Base-by-base conservation (phyloP, 768 basidiomycete genomes). In the Nidula microcarpa region DNA sequence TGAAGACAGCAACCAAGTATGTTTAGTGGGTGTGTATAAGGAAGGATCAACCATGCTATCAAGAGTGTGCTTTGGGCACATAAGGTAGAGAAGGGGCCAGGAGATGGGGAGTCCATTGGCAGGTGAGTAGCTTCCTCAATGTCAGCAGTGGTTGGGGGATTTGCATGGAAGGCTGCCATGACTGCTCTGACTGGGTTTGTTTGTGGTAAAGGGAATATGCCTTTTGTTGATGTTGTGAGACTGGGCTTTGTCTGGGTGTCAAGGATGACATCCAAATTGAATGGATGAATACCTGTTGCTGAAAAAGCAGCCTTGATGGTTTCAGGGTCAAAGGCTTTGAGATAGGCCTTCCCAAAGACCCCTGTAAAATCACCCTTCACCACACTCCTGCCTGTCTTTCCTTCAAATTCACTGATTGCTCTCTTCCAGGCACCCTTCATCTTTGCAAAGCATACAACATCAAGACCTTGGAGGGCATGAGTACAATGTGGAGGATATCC, bases 401-500 rank as follows among this genome's bases (percentile, higher is more conserved):
- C 49, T 53, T 72, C 61, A 43, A 64, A 72, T 17, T 35, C 8
- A 3, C 54, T 18, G 14, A 68, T 60, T 50, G 56, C 62, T 37
- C 59, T 18, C 33, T 64, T 62, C 58, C 57, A 64, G 55, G 16
- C 43, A 7, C 52, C 50, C 58, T 78, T 78, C 68, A 77, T 67
- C 51, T 50, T 61, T 23, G 64, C 69, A 57, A 78, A 78, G 53
- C 72, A 74, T 1, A 73, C 71, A 17, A 77, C 73, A 60, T 78
- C 72, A 17, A 78, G 70, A 7, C 74, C 73, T 56, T 78, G 75
- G 4, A 74, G 60, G 0, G 65, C 65, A 62, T 77, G 70, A 0
- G 69, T 75, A 54, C 69, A 73, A 47, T 75, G 73, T 7, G 69
- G 62, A 51, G 68, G 76, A 55, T 76, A 77, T 2, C 65, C 67